Evolutionary conservation across 164 flowering plant genomes (phyloP).

Genomic region (Aristolochia californica): DNA sequence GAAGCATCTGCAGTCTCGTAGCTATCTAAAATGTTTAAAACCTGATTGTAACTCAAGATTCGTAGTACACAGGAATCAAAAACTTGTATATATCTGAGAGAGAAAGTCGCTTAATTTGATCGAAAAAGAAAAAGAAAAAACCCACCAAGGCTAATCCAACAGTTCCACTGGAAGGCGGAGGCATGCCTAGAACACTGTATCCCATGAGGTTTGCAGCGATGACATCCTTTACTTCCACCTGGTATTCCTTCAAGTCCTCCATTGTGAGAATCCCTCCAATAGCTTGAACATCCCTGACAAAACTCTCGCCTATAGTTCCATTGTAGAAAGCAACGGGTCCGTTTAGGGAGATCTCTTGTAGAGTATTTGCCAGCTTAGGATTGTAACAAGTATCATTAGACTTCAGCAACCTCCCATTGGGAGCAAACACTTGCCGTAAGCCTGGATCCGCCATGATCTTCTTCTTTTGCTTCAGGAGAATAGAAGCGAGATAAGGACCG

Average conservation of each 20-base stretch:
- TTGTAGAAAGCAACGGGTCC: conserved; percentile 76
- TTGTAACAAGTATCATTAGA: conserved; percentile 72
- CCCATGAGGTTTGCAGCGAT: conserved; percentile 55
- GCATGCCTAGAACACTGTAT: conserved; percentile 76
- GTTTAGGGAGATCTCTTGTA: conserved; percentile 54
- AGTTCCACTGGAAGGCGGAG: conserved; percentile 96
- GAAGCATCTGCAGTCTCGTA: conserved; percentile 43
- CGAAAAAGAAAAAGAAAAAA: conserved; percentile 2
- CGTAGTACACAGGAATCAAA: neutral
- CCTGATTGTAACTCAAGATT: conserved; percentile 41
- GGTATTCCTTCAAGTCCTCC: conserved; percentile 75
- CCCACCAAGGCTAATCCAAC: conserved; percentile 67
- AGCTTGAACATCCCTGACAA: conserved; percentile 60
- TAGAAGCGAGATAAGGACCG: conserved; percentile 34
- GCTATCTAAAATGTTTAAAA: conserved; percentile 59
- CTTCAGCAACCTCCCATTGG: conserved; percentile 48
- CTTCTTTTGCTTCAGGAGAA: conserved; percentile 8
- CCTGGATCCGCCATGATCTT: conserved; percentile 57
- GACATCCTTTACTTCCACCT: conserved; percentile 54
- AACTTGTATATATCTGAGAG: neutral
- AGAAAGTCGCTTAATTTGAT: neutral
- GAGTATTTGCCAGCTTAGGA: conserved; percentile 47
- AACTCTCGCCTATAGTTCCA: conserved; percentile 60
- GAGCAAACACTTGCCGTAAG: conserved; percentile 55
- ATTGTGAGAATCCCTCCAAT: conserved; percentile 88